Conservation (phyloP, 176 grass and related monocot species). For the Stipa capillata region DNA sequence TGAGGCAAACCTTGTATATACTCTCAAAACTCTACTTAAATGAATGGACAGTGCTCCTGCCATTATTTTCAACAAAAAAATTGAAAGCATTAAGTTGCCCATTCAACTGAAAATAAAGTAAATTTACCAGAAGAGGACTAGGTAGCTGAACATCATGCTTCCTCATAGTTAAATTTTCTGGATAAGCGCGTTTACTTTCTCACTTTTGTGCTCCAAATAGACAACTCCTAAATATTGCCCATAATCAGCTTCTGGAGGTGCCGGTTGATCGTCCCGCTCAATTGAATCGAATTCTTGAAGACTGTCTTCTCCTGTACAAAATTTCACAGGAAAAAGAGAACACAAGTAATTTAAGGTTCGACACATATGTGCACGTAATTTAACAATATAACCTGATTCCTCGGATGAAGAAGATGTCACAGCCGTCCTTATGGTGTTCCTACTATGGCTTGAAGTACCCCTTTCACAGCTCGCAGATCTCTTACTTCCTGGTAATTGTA, state of each 20-base stretch:
- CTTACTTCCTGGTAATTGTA: not conserved
- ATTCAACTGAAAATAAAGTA: not conserved
- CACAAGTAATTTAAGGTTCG: not conserved
- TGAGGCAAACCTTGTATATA: too few relatives aligned
- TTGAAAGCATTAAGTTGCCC: not conserved
- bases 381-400: not conserved
- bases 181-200: conserved; percentile 1
- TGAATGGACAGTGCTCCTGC: too few relatives aligned
- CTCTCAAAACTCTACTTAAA: too few relatives aligned
- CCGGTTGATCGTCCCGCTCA: not conserved
- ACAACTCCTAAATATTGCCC: not conserved
- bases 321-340: not conserved
- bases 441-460: not conserved
- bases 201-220: not conserved
- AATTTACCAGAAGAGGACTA: not conserved
- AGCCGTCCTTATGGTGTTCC: not conserved
- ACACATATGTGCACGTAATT: not conserved
- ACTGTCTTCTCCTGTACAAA: not conserved
- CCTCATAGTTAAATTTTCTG: conserved; percentile 3
- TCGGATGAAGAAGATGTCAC: not conserved
- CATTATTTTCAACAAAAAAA: too few relatives aligned
- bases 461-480: not conserved
- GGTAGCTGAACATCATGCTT: not conserved
- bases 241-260: not conserved
- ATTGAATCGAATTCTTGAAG: not conserved